phyloP scores from a whole-genome alignment of 2,329 filamentous ascomycete genomes.

The Diaporthe capsici region DNA sequence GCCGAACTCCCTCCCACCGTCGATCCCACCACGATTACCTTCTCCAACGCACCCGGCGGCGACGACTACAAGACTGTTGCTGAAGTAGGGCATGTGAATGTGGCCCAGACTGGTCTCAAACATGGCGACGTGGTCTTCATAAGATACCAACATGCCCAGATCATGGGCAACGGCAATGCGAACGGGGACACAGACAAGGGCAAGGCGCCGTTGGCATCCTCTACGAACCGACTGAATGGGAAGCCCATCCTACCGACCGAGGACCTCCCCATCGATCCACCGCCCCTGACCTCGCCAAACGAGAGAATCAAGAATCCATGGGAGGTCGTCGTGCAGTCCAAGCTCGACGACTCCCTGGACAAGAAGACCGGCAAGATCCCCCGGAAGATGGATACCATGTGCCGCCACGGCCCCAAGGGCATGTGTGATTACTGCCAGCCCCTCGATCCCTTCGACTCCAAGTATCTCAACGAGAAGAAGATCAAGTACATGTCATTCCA shows the following conservation, averaged over 20 bases:
- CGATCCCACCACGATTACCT: slow-evolving; percentile 70
- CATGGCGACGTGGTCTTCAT: slow-evolving; percentile 95
- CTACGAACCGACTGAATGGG: slow-evolving; percentile 82
- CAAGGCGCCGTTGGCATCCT: slow-evolving; percentile 51
- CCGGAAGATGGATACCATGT: slow-evolving; percentile 84
- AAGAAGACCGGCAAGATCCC: slow-evolving; percentile 91
- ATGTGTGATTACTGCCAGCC: slow-evolving; percentile 99
- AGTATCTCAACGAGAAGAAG: slow-evolving; percentile 93
- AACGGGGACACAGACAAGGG: slow-evolving; percentile 51
- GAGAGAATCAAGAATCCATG: slow-evolving; percentile 87
- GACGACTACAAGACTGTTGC: slow-evolving; percentile 71
- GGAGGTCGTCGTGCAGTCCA: slow-evolving; percentile 91
- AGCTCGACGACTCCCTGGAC: slow-evolving; percentile 89
- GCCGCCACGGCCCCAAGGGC: slow-evolving; percentile 93
- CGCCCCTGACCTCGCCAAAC: slow-evolving; percentile 67
- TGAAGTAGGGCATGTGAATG: slow-evolving; percentile 69
- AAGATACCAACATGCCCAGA: slow-evolving; percentile 76
- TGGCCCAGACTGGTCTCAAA: slow-evolving; percentile 75
- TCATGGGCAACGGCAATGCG: slow-evolving; percentile 54
- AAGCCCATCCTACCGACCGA: slow-evolving; percentile 79
- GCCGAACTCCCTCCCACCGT: slow-evolving; percentile 73
- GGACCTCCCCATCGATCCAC: slow-evolving; percentile 74
- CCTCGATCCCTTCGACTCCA: slow-evolving; percentile 90
- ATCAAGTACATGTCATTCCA: slow-evolving; percentile 99
- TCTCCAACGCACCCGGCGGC: slow-evolving; percentile 73